phyloP scores from a whole-genome alignment of 75 land plant species.

The Isoetes taiwanensis region DNA sequence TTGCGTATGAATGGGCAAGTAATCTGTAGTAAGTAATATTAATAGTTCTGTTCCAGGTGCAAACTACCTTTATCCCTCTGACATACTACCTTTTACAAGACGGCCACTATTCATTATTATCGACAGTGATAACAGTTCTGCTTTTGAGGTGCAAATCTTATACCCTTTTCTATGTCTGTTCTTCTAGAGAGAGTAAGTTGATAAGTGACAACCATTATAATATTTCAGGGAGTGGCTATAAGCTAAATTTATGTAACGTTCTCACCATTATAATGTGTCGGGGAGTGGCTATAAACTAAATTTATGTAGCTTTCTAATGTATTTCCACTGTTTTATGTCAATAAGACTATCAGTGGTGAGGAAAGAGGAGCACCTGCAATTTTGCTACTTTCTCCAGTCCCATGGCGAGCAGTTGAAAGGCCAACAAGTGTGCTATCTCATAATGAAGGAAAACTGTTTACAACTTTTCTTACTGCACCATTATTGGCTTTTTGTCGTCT shows the following conservation, averaged over 20 bases:
- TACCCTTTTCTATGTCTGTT: too few species aligned
- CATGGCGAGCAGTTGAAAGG: constrained; percentile 11
- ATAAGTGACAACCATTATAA: too few species aligned
- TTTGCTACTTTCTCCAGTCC: constrained; percentile 63
- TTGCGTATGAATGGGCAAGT: neutral
- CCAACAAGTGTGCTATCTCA: constrained; percentile 16
- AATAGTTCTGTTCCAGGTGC: constrained; percentile 31
- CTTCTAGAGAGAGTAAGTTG: too few species aligned
- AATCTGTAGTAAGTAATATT: neutral
- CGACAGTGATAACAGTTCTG: constrained; percentile 84
- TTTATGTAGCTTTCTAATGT: too few species aligned
- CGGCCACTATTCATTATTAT: constrained; percentile 74
- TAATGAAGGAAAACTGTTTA: constrained; percentile 65
- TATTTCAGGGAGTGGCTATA: too few species aligned
- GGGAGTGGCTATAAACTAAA: too few species aligned
- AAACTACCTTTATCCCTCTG: constrained; percentile 64
- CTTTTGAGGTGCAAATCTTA: constrained; percentile 88
- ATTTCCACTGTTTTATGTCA: neutral
- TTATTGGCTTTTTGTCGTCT: constrained; percentile 69
- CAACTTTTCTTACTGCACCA: constrained; percentile 86
- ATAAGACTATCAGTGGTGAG: constrained; percentile 73
- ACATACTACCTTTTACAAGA: constrained; percentile 89
- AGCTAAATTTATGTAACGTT: too few species aligned
- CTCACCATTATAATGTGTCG: too few species aligned
- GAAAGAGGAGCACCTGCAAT: constrained; percentile 81